These are phyloP conservation scores for Parachaetomium inaequale DNA, from an alignment of 495 filamentous ascomycete species.

Conservation along the genomic window DNA sequence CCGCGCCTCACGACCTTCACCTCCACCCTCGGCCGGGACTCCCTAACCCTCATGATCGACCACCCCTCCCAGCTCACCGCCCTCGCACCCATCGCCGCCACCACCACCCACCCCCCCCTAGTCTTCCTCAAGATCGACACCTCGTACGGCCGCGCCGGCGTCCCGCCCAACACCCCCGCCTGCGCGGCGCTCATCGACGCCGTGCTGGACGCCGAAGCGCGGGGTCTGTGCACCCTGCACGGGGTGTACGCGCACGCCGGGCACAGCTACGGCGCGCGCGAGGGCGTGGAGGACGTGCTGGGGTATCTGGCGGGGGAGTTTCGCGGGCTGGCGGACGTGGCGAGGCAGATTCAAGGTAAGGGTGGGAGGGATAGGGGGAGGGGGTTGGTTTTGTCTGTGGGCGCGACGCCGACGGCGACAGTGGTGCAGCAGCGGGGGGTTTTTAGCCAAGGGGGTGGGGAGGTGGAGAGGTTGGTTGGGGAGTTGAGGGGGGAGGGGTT, in stretches of 20 bases:
- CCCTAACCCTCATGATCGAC: slow-evolving; percentile 69
- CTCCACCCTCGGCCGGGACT: slow-evolving; percentile 46
- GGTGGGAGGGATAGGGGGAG: slow-evolving; percentile 11
- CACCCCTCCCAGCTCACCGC: slow-evolving; percentile 57
- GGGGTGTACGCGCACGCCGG: slow-evolving; percentile 82
- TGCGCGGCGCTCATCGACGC: slow-evolving; percentile 52
- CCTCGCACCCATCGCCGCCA: slow-evolving; percentile 41
- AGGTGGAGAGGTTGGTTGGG: slow-evolving; percentile 15
- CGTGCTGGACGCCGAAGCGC: slow-evolving; percentile 40
- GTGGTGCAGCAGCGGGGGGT: slow-evolving; percentile 43
- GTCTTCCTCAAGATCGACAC: slow-evolving; percentile 79
- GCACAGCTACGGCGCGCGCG: slow-evolving; percentile 56
- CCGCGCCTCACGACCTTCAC: slow-evolving; percentile 54
- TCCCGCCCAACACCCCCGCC: slow-evolving; percentile 47
- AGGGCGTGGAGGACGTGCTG: slow-evolving; percentile 42
- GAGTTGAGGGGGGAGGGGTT: slow-evolving; percentile 20
- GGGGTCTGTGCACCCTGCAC: slow-evolving; percentile 44
- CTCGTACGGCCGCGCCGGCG: slow-evolving; percentile 71
- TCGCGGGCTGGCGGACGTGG: slow-evolving; percentile 50
- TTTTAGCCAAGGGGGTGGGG: slow-evolving; percentile 3
- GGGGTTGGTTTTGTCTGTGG: slow-evolving; percentile 65
- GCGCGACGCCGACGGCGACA: slow-evolving; percentile 76
- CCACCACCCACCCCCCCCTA: slow-evolving; percentile 43
- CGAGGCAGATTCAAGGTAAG: slow-evolving; percentile 31
- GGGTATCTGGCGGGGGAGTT: slow-evolving; percentile 61